phyloP scores from a whole-genome alignment of 305 asterid genomes.

The Fraxinus sp. region DNA sequence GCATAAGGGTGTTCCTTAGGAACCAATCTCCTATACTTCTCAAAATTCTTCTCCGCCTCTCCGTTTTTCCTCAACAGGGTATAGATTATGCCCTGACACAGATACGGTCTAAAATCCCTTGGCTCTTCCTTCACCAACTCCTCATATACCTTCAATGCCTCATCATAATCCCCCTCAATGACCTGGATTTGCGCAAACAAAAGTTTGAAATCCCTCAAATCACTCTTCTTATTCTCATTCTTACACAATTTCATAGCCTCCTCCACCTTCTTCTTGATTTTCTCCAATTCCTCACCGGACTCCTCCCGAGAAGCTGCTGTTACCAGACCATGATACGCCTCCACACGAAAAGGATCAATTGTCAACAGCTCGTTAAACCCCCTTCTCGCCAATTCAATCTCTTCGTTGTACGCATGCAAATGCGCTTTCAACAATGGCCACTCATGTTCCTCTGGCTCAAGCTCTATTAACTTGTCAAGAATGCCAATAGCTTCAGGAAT shows the following conservation, averaged over 20 bases:
- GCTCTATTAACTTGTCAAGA: conserved; percentile 47
- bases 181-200: conserved; percentile 77
- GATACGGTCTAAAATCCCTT: conserved; percentile 82
- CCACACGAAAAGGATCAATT: conserved; percentile 68
- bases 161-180: conserved; percentile 54
- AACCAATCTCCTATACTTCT: conserved; percentile 71
- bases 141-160: conserved; percentile 60
- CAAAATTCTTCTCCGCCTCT: conserved; percentile 80
- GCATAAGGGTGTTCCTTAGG: conserved; percentile 86
- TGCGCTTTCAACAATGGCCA: conserved; percentile 87
- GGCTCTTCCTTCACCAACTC: conserved; percentile 86
- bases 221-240: conserved; percentile 48
- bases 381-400: conserved; percentile 48
- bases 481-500: conserved; percentile 57
- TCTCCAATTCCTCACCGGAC: conserved; percentile 40
- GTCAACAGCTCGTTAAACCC: conserved; percentile 58
- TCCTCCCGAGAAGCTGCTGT: conserved; percentile 66
- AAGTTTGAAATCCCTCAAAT: conserved; percentile 73
- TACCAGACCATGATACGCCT: conserved; percentile 83
- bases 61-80: conserved; percentile 62
- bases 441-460: conserved; percentile 69
- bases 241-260: conserved; percentile 56
- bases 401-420: conserved; percentile 52
- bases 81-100: conserved; percentile 83
- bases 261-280: conserved; percentile 45